A percentile compares a stretch with the other conserved stretches of the same genome.
phyloP scores from a whole-genome alignment of 2,329 filamentous ascomycete genomes.

The Tympanopsis confertula region DNA sequence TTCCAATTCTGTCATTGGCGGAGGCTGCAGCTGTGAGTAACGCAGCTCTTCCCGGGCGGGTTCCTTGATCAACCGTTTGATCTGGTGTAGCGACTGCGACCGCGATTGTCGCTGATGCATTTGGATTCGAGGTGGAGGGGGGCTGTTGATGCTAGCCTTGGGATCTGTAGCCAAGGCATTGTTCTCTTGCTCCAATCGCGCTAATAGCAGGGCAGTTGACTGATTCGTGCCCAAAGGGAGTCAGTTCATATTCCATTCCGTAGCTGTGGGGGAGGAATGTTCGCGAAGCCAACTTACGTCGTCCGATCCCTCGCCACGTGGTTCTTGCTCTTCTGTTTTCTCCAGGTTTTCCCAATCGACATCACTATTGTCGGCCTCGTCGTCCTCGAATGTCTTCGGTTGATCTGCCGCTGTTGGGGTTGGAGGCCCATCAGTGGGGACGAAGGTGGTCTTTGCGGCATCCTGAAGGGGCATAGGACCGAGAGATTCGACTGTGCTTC shows the following conservation, averaged over 20 bases:
- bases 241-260: constrained; percentile 1
- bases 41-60: constrained; percentile 66
- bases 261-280: background rate
- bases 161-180: constrained; percentile 81
- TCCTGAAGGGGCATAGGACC: too few species aligned
- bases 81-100: constrained; percentile 80
- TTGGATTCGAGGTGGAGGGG: constrained; percentile 33
- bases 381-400: constrained; percentile 11
- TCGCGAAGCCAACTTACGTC: constrained; percentile 45
- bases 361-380: constrained; percentile 35
- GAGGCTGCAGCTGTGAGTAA: constrained; percentile 74
- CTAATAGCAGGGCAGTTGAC: constrained; percentile 79
- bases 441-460: too few species aligned
- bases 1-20: constrained; percentile 94
- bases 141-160: constrained; percentile 55
- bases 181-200: constrained; percentile 90
- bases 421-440: too few species aligned
- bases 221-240: constrained; percentile 21
- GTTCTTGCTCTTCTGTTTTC: constrained; percentile 71
- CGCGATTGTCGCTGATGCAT: constrained; percentile 60
- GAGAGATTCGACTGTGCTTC: too few species aligned
- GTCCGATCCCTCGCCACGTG: constrained; percentile 62
- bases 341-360: constrained; percentile 85
- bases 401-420: constrained; percentile 7
- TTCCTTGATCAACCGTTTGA: constrained; percentile 73